Percentiles rank a stretch among this genome's conserved stretches.
Conservation (phyloP, 2,329 filamentous ascomycete genomes). For the Rugonectria rugulosa region DNA sequence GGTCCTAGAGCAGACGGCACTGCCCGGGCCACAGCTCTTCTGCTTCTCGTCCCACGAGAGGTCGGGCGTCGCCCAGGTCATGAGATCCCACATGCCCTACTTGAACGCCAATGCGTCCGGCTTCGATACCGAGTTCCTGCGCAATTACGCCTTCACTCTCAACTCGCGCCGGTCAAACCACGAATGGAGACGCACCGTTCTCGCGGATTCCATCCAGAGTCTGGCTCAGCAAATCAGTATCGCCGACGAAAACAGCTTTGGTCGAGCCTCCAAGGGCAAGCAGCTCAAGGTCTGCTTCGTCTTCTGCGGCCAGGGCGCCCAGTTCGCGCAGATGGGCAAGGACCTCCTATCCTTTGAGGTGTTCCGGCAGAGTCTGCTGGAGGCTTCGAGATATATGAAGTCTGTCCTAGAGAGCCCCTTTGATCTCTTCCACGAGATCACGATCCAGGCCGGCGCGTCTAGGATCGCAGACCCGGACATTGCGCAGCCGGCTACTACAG, state of each 20-base stretch:
- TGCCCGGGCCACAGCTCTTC: slow-evolving; percentile 46
- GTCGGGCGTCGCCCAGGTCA: slow-evolving; percentile 46
- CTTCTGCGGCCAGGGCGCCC: slow-evolving; percentile 54
- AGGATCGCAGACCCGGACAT: slow-evolving; percentile 46
- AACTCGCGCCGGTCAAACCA: slow-evolving; percentile 53
- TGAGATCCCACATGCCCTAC: slow-evolving; percentile 45
- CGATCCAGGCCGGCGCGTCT: slow-evolving; percentile 35
- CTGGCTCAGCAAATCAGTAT: slow-evolving; percentile 42
- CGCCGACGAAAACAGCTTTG: slow-evolving; percentile 25
- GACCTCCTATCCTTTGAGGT: slow-evolving; percentile 50
- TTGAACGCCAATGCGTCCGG: slow-evolving; percentile 28
- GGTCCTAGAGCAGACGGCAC: neutral
- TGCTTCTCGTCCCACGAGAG: slow-evolving; percentile 55
- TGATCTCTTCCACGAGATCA: slow-evolving; percentile 47
- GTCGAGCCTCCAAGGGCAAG: slow-evolving; percentile 37
- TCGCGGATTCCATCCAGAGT: slow-evolving; percentile 45
- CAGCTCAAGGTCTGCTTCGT: slow-evolving; percentile 48
- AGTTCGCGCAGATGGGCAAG: slow-evolving; percentile 53
- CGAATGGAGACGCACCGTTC: slow-evolving; percentile 51
- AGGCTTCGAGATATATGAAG: slow-evolving; percentile 43
- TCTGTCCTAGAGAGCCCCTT: slow-evolving; percentile 42
- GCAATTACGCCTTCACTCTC: slow-evolving; percentile 56
- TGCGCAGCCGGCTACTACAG: slow-evolving; percentile 52
- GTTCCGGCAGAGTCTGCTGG: slow-evolving; percentile 51
- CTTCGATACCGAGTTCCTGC: slow-evolving; percentile 35